Evolutionary conservation across 78 protist genomes (phyloP), one percentile per base, ranked within the genome.

Genomic region (Isochrysis galbana): DNA sequence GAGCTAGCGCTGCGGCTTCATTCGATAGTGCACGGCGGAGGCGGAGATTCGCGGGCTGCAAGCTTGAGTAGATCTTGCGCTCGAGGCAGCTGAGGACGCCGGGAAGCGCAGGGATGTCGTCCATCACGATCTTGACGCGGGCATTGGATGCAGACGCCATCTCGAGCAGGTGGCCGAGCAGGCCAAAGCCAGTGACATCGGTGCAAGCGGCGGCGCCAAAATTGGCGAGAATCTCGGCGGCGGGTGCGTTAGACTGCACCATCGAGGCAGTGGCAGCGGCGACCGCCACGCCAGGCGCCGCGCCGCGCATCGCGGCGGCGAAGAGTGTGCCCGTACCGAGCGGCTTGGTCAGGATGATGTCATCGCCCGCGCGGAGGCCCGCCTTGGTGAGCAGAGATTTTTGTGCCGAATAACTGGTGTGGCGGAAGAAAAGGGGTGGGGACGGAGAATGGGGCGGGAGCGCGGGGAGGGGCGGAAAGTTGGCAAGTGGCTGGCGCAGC

Each of bases 111-210:
- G 87, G 84, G 32, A 72, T 41, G 41, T n/a, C 29, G 41, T 39
- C 46, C n/a, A 42, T 7, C 17, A 32, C 38, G 38, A 39, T 45
- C 48, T 32, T 19, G 51, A 39, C 48, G 36, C 46, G 87, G 38
- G 51, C 87, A 1, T 5, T 26, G 34, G 87, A 44, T 5, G 92
- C 93, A 22, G 0, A 1, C 10, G 70, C 54, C 93, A 91, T 82
- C 78, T 94, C 93, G 44, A 67, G 19, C 44, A 94, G 86, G 88
- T 94, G 95, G 29, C 93, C 93, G 25, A 91, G 78, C 54, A 94
- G 72, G 39, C 95, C 95, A 46, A 94, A 94, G 61, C 95, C 95
- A 11, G 95, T 94, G 29, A 94, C 91, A 54, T 94, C 95, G 10
- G 95, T 91, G 82, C 91, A 77, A 19, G 91, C 82, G 47, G 22